Base-by-base conservation (phyloP, 2,329 filamentous ascomycete species). In the Aspergillus fructus region DNA sequence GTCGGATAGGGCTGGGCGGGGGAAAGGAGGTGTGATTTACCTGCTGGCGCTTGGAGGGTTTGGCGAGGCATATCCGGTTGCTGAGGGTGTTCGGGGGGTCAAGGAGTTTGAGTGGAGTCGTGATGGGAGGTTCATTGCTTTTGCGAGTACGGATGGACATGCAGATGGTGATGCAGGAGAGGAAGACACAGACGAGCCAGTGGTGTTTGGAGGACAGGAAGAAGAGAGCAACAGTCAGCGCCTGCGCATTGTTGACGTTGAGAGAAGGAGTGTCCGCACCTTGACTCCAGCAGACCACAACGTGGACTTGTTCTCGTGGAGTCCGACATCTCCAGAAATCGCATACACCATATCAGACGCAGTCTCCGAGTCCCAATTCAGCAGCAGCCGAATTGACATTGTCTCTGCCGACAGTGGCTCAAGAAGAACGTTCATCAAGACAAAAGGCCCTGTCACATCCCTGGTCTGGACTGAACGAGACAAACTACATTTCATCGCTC, bases 101-200 rank as follows among this genome's bases (percentile, higher is more conserved):
- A 21, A 15, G 2, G 9, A 42, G 11, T 55, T 56, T 39, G 53
- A 56, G 33, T 53, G 56, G 52, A 51, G 45, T 46, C 6, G 33
- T 13, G 45, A 51, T 15, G 56, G 56, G n/a, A 46, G 40, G 21
- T 49, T 33, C n/a, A 59, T 59, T 13, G 56, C 56, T 2, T 55
- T 46, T 12, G 19, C 45, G 2, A 51, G 47, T 43, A 23, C n/a
- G 23, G 46, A 54, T 13, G 51, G 24, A 17, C 21, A 30, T 6
- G 45, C 13, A 5, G 15, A 45, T 5, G 33, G n/a, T 1, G 21
- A 46, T 6, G 39, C 11, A 23, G 23, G n/a, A 15, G 45, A 42
- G 15, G 46, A 53, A 15, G 46, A 13, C 19, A 33, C 15, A 12
- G 48, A 48, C 15, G 45, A 48, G 7, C 55, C 55, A 6, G 19